Base-by-base conservation (phyloP, 345 rosid genomes). In the Citrus medica region DNA sequence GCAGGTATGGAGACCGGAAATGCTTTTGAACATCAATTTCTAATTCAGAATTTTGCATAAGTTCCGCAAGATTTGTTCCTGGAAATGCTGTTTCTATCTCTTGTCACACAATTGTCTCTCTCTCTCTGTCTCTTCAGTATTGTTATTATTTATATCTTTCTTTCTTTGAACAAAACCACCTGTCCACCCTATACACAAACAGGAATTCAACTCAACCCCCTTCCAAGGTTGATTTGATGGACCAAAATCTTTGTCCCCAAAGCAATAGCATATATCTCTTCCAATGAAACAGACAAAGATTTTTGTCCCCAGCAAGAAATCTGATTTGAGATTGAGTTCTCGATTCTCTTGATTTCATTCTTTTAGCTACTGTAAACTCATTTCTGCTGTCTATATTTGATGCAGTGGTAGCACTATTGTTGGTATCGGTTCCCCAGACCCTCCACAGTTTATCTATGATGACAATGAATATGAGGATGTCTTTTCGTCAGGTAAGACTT, bases 341-440 rank as follows among this genome's bases (percentile, higher is more conserved):
- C 27, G 9, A 37, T 35, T 61, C 35, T 24, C 35, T 30, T 8
- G 16, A 30, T 63, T 69, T 37, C 51, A 53, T 58, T 14, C 17
- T 55, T 48, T 73, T 6, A 19, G 48, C 56, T 65, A 7, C 55
- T 4, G 17, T 21, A 48, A 66, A 35, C 59, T 73, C 37, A 51
- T 38, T 51, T 68, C 33, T n/a, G 22, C 51, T 35, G 16, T n/a
- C 21, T 79, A 69, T 71, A 68, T 76, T 71, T 82, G 59, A 79
- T 77, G 77, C 84, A 96, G 97, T 77, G 99, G 99, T 81, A 96
- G 98, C 89, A 94, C 98, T 70, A 92, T 96, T 37, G 93, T 96
- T 46, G 98, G 97, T 64, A 85, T 96, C 40, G 98, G 98, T 83
- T 96, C 97, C 58, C 97, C 95, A 24, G 98, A 96, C 82, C 97